phyloP scores from a whole-genome alignment of 768 basidiomycete genomes.

The Cantharellus cinnabarinus region DNA sequence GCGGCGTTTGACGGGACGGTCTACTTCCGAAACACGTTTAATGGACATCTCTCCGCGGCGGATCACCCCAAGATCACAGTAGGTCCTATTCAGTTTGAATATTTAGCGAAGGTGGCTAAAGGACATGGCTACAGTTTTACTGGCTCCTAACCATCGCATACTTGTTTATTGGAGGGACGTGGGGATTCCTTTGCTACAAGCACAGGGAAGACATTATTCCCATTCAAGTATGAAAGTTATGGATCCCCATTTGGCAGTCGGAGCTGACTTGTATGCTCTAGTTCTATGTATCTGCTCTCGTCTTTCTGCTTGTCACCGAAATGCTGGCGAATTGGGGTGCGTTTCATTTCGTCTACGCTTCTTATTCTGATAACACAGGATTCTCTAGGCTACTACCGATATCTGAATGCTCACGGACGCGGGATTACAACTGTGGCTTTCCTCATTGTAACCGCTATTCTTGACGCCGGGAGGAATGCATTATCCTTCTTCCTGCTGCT shows the following conservation, averaged over 20 bases:
- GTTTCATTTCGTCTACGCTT: slow-evolving; percentile 10
- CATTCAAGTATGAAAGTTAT: slow-evolving; percentile 39
- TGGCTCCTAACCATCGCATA: slow-evolving; percentile 71
- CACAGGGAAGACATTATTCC: slow-evolving; percentile 71
- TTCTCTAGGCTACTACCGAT: slow-evolving; percentile 66
- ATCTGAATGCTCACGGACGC: slow-evolving; percentile 72
- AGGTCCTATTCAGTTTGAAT: slow-evolving; percentile 16
- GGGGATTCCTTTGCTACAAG: slow-evolving; percentile 70
- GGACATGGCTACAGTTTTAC: slow-evolving; percentile 45
- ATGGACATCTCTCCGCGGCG: slow-evolving; percentile 72
- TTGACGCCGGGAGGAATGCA: slow-evolving; percentile 87
- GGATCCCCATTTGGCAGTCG: slow-evolving; percentile 8
- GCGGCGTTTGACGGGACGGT: slow-evolving; percentile 62
- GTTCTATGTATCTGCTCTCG: slow-evolving; percentile 81
- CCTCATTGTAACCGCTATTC: slow-evolving; percentile 89
- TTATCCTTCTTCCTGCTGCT: slow-evolving; percentile 89
- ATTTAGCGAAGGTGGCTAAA: slow-evolving; percentile 10
- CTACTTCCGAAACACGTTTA: slow-evolving; percentile 71
- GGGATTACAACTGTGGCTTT: slow-evolving; percentile 64
- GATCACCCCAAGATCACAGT: slow-evolving; percentile 97
- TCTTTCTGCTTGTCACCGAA: slow-evolving; percentile 75
- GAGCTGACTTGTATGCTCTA: slow-evolving; percentile 16
- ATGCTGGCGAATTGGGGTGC: slow-evolving; percentile 83
- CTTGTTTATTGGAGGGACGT: slow-evolving; percentile 37
- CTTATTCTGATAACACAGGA: neutral